Percentiles rank a stretch among this genome's conserved stretches.
These are phyloP conservation scores for Triticum urartu DNA, from an alignment of 176 grass and related monocot species.

Conservation along the genomic window DNA sequence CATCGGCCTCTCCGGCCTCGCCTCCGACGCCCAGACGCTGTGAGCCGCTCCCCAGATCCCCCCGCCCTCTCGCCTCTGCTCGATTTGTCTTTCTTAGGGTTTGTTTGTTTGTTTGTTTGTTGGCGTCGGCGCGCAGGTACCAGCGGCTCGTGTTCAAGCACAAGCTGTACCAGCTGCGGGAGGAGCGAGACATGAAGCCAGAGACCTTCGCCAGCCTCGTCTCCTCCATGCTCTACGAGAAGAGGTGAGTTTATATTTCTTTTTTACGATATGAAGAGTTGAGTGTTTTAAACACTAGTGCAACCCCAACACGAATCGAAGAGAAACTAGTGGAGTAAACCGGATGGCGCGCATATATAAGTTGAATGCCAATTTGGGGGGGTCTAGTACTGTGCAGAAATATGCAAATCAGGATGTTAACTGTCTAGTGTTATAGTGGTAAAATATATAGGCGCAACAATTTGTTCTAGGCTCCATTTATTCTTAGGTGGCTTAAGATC, in stretches of 20 bases:
- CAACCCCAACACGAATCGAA: neutral
- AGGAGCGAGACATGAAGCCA: slow-evolving; percentile 99
- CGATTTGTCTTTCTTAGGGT: slow-evolving; percentile 1
- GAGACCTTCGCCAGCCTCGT: slow-evolving; percentile 96
- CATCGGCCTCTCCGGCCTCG: slow-evolving; percentile 91
- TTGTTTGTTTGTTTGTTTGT: slow-evolving; percentile 2
- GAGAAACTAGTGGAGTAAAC: neutral
- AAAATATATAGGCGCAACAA: neutral
- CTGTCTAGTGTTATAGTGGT: neutral
- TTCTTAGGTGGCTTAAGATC: neutral
- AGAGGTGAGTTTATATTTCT: slow-evolving; percentile 47
- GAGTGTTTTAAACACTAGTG: neutral
- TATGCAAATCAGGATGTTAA: neutral
- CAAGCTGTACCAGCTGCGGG: slow-evolving; percentile 93
- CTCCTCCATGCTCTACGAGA: slow-evolving; percentile 90
- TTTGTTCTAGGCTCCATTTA: neutral
- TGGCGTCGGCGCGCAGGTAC: slow-evolving; percentile 39
- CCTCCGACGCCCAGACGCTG: slow-evolving; percentile 86
- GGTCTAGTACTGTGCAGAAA: neutral
- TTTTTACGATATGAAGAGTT: slow-evolving; percentile 56
- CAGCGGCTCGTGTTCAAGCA: slow-evolving; percentile 90
- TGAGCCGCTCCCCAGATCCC: slow-evolving; percentile 22
- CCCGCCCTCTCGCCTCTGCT: neutral
- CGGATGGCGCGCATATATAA: too few relatives aligned
- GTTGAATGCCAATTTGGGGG: neutral